Evolutionary conservation across 2,329 filamentous ascomycete genomes (phyloP).

Genomic region (Cercospora brassicicola): DNA sequence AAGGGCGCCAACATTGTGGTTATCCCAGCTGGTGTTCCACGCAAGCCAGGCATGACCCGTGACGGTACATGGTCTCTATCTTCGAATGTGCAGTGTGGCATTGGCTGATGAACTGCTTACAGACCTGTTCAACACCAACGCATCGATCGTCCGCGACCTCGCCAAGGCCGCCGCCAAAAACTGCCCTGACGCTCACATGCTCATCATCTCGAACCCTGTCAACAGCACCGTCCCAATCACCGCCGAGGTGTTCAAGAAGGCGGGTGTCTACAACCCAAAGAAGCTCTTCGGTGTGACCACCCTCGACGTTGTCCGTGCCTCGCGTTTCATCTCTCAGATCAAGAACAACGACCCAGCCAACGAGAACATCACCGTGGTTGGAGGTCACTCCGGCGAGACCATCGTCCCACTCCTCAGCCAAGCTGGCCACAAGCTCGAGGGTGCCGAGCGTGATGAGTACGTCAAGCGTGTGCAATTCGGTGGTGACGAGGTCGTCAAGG

Average conservation of each 20-base stretch:
- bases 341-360: conserved; percentile 85
- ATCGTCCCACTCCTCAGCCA: conserved; percentile 98
- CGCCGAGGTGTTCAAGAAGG: conserved; percentile 93
- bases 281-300: conserved; percentile 99
- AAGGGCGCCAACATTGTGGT: conserved; percentile 90
- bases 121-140: conserved; percentile 99
- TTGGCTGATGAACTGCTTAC: background rate
- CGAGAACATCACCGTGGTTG: conserved; percentile 94
- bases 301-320: conserved; percentile 96
- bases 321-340: conserved; percentile 94
- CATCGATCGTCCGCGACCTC: conserved; percentile 97
- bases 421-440: conserved; percentile 81
- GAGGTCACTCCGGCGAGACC: conserved; percentile 96
- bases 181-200: conserved; percentile 87
- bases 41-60: conserved; percentile 99
- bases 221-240: conserved; percentile 99
- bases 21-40: conserved; percentile 96
- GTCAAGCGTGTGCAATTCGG: conserved; percentile 97
- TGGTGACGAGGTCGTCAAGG: conserved; percentile 98
- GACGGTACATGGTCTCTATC: conserved; percentile 60
- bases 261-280: conserved; percentile 98
- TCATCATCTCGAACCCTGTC: conserved; percentile 98
- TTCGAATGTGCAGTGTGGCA: background rate
- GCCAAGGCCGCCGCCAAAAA: conserved; percentile 90
- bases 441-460: conserved; percentile 72